Conservation (phyloP, 495 filamentous ascomycete species). For the Penicillium pulvis region DNA sequence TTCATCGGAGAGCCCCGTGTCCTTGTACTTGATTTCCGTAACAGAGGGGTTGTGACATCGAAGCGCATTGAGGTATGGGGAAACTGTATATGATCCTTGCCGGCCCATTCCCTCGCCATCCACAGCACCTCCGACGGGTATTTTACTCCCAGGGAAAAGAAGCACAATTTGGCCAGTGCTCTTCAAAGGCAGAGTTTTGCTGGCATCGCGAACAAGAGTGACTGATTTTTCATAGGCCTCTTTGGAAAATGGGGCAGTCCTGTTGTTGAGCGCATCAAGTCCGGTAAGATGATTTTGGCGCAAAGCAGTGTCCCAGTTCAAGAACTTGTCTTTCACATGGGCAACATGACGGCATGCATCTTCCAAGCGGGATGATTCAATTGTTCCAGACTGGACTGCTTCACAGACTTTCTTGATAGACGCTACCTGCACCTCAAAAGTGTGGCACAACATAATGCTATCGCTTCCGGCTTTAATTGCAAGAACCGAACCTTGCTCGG, state of each 20-base stretch:
- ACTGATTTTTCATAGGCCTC: conserved; percentile 43
- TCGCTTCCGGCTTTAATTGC: conserved; percentile 52
- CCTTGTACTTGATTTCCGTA: conserved; percentile 39
- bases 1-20: conserved; percentile 28
- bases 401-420: conserved; percentile 44
- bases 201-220: conserved; percentile 42
- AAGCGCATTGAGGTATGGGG: conserved; percentile 38
- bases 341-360: conserved; percentile 41
- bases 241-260: conserved; percentile 26
- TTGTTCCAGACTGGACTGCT: conserved; percentile 40
- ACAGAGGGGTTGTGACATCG: conserved; percentile 24
- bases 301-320: conserved; percentile 33
- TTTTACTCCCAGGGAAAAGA: conserved; percentile 47
- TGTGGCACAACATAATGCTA: conserved; percentile 55
- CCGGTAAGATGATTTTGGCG: conserved; percentile 15
- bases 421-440: conserved; percentile 45
- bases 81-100: conserved; percentile 36
- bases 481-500: conserved; percentile 48
- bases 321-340: conserved; percentile 37
- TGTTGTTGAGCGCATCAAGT: conserved; percentile 28
- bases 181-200: conserved; percentile 37
- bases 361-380: conserved; percentile 34
- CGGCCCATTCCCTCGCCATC: conserved; percentile 46
- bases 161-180: conserved; percentile 36
- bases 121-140: conserved; percentile 45